phyloP scores from a whole-genome alignment of 139 green algal species.

The Raphidocelis subcapitata region DNA sequence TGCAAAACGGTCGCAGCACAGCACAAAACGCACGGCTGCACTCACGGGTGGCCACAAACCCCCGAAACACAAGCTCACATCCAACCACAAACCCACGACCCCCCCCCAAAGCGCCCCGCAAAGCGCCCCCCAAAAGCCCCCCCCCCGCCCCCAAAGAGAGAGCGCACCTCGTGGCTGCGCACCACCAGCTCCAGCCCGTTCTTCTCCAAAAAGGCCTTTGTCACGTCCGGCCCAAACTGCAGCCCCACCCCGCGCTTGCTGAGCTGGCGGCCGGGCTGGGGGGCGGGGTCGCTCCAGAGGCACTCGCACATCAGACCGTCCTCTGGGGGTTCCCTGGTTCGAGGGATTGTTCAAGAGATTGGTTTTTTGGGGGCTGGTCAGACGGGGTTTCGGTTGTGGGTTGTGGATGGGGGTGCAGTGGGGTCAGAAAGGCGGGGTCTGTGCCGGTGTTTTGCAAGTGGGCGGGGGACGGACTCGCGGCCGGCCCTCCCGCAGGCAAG shows the following conservation, averaged over 20 bases:
- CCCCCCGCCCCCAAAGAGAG: not conserved
- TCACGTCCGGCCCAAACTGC: slow-evolving; percentile 61
- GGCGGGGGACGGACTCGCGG: too few relatives aligned
- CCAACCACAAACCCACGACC: not conserved
- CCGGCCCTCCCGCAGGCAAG: too few relatives aligned
- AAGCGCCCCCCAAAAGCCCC: not conserved
- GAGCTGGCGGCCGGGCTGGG: slow-evolving; percentile 62
- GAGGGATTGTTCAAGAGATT: not conserved
- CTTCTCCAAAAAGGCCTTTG: slow-evolving; percentile 74
- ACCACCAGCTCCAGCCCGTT: slow-evolving; percentile 91
- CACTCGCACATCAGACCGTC: slow-evolving; percentile 96
- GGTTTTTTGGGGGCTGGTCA: not conserved
- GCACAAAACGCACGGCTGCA: too few relatives aligned
- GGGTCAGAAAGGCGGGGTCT: too few relatives aligned
- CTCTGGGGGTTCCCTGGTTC: slow-evolving; percentile 88
- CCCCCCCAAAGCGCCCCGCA: not conserved
- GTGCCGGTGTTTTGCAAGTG: too few relatives aligned
- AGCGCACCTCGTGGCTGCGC: slow-evolving; percentile 76
- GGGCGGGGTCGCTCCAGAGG: slow-evolving; percentile 93
- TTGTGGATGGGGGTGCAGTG: too few relatives aligned
- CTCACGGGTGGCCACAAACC: too few relatives aligned
- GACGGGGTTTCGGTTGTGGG: not conserved
- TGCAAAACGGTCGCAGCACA: too few relatives aligned
- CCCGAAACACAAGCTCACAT: too few relatives aligned
- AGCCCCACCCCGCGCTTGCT: slow-evolving; percentile 94